These are phyloP conservation scores for Fusarium sp. DNA, from an alignment of 2,329 filamentous ascomycete genomes.

Conservation along the genomic window DNA sequence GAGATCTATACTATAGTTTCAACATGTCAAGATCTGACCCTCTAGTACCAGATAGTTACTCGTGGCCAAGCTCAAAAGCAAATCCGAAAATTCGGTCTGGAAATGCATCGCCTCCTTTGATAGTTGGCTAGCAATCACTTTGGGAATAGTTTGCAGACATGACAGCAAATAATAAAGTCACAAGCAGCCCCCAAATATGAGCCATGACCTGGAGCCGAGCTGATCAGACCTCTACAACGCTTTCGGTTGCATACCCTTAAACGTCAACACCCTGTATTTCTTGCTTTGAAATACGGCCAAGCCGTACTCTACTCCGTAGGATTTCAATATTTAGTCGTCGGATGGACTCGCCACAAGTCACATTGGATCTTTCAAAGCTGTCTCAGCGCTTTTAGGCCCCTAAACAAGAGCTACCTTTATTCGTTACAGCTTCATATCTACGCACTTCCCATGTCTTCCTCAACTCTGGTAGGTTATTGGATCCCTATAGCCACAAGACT, in stretches of 20 bases:
- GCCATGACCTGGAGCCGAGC: not conserved
- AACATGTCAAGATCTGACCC: not conserved
- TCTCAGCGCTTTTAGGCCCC: conserved; percentile 6
- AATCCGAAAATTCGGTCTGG: not conserved
- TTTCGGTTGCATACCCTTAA: not conserved
- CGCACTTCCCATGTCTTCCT: conserved; percentile 27
- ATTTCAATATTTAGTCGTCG: no score
- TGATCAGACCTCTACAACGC: not conserved
- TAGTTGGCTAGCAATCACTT: not conserved
- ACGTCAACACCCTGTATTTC: not conserved
- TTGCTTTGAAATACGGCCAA: not conserved
- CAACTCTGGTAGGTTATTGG: conserved; percentile 38
- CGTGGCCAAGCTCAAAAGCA: not conserved
- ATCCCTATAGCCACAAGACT: not conserved
- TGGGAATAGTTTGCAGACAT: conserved; percentile 11
- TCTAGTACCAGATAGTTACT: not conserved
- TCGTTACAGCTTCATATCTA: not conserved
- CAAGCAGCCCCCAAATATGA: conserved; percentile 1
- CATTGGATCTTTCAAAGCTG: conserved; percentile 1
- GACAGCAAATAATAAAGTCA: not conserved
- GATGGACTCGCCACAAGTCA: no score
- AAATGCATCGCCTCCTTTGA: not conserved
- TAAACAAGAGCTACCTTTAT: not conserved
- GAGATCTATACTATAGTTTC: not conserved
- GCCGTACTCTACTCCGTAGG: no score